These are phyloP conservation scores for Epichloe glyceriae DNA, from an alignment of 2,329 filamentous ascomycete species.

Conservation along the genomic window DNA sequence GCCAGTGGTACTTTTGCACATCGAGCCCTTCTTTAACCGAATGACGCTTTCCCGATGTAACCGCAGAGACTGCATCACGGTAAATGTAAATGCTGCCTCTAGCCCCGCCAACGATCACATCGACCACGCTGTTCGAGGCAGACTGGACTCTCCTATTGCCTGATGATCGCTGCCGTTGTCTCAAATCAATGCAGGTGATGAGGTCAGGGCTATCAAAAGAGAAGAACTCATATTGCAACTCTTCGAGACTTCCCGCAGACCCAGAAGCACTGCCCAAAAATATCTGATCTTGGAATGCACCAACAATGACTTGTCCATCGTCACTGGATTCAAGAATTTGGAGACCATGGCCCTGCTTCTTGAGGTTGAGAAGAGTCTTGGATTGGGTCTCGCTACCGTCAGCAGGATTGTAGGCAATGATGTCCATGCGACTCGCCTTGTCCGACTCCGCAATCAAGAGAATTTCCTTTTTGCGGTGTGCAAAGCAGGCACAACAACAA, in stretches of 20 bases:
- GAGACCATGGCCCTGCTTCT: conserved; percentile 22
- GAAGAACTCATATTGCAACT: conserved; percentile 39
- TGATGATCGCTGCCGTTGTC: conserved; percentile 20
- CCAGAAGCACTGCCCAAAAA: conserved; percentile 20
- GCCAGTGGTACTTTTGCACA: conserved; percentile 74
- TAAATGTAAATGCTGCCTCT: conserved; percentile 74
- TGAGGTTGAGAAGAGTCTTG: conserved; percentile 25
- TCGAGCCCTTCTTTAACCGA: conserved; percentile 35
- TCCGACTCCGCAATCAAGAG: conserved; percentile 34
- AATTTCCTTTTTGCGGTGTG: conserved; percentile 27
- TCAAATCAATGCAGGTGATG: conserved; percentile 55
- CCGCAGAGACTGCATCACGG: conserved; percentile 53
- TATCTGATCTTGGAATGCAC: conserved; percentile 24
- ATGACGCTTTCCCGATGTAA: conserved; percentile 30
- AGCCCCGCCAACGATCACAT: conserved; percentile 65
- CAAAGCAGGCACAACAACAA: conserved; percentile 28
- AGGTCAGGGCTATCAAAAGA: conserved; percentile 48
- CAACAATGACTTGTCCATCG: conserved; percentile 43
- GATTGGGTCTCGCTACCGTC: conserved; percentile 15
- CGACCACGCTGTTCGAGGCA: conserved; percentile 34
- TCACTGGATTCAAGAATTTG: conserved; percentile 34
- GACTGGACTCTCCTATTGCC: conserved; percentile 14
- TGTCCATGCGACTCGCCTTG: conserved; percentile 19
- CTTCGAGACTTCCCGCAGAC: conserved; percentile 12
- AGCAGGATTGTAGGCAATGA: conserved; percentile 33